These are phyloP conservation scores for Yamadazyma laniorum DNA, from an alignment of 805 yeast genomes.

Conservation along the genomic window DNA sequence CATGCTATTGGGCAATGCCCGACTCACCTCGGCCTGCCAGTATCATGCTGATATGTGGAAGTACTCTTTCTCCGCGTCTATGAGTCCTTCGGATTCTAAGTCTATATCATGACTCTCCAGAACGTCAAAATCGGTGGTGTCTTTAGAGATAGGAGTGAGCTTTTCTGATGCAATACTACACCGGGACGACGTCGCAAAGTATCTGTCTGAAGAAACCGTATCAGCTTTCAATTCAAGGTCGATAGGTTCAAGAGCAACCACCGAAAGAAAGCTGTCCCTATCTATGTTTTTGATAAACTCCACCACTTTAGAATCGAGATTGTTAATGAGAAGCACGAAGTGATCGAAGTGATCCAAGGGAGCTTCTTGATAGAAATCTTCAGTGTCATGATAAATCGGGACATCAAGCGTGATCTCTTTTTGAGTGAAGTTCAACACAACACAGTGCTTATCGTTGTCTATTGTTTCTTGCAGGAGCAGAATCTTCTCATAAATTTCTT, in stretches of 20 bases:
- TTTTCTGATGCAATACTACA: not conserved
- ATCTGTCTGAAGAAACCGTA: not conserved
- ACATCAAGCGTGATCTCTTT: not conserved
- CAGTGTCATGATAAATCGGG: not conserved
- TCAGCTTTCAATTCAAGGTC: slow-evolving; percentile 3
- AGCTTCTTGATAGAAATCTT: not conserved
- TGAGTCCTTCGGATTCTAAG: not conserved
- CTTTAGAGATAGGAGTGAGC: not conserved
- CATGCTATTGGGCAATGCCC: not conserved
- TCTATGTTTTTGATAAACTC: slow-evolving; percentile 1
- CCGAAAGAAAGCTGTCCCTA: not conserved
- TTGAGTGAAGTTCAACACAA: slow-evolving; percentile 6
- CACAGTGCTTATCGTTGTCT: not conserved
- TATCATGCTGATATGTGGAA: not conserved
- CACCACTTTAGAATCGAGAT: not conserved
- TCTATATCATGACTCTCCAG: not conserved
- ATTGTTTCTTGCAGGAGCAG: not conserved
- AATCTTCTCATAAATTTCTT: not conserved
- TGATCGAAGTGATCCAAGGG: not conserved
- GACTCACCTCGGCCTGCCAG: not conserved
- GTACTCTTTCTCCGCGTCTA: not conserved
- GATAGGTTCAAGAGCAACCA: slow-evolving; percentile 1
- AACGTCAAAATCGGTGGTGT: not conserved
- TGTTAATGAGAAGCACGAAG: not conserved
- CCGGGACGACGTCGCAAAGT: not conserved